Base-by-base conservation (phyloP, 2,329 filamentous ascomycete genomes). In the Xylariaceae sp. region DNA sequence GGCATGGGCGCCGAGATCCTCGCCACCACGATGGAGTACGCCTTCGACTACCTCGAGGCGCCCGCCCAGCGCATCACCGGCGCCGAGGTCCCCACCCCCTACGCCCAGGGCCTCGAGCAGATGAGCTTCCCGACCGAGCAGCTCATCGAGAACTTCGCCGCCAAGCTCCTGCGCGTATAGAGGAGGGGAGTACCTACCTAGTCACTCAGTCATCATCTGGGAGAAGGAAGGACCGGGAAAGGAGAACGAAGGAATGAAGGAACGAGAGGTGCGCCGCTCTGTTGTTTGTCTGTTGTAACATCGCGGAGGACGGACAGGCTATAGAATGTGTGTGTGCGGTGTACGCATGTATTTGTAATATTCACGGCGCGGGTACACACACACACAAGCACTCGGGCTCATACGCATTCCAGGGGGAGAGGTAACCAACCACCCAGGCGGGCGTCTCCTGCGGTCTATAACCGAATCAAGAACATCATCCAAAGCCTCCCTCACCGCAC, bases 21-120 rank as follows among this genome's bases (percentile, higher is more conserved):
- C 44, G 92, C 92, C 39, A 72, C 95, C 40, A 81, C 87, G 44
- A 94, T 94, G 83, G 92, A 98, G 68, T 98, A 96, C 64, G 89
- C 78, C 44, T 98, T 96, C 58, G 92, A 98, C 70, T 96, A 94
- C 70, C 82, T 98, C 46, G 81, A 95, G 56, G 87, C 88, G 36
- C 92, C 92, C 30, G 92, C 88, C 42, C 83, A 90, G 63, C 82
- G 92, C 63, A 80, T 98, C 55, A 96, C 92, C 39, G 92, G 92
- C 60, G 90, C 92, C 46, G 92, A 98, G 62, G 92, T 98, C 10
- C 92, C 92, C 31, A 98, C 92, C 6, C 92, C 92, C 23, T 96
- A 98, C 59, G 90, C 92, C 38, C 72, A 82, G 64, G 85, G 86
- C 60, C 76, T 98, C 38, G 92, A 98, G 75, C 80, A 92, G 66